A percentile compares a stretch with the other conserved stretches of the same genome.
Conservation (phyloP, 164 flowering plant species). For the Euptelea pleiosperma region DNA sequence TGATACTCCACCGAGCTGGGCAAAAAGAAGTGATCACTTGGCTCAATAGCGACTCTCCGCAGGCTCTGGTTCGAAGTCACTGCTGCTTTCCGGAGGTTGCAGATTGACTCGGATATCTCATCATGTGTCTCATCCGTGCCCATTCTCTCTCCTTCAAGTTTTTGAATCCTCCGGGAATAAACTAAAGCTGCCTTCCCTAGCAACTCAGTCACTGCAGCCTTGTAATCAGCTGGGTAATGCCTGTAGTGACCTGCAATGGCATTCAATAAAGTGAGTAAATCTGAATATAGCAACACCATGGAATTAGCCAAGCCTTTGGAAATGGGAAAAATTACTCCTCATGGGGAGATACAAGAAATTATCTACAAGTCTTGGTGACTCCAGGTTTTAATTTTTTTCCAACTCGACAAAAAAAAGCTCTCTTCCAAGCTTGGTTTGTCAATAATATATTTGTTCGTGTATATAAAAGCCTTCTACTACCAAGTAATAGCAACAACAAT, state of each 20-base stretch:
- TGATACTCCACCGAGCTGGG: constrained; percentile 63
- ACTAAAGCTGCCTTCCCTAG: constrained; percentile 63
- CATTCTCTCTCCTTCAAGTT: constrained; percentile 44
- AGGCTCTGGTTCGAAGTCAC: constrained; percentile 45
- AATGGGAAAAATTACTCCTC: too few species aligned
- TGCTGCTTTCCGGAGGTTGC: constrained; percentile 45
- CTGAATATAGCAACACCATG: neutral
- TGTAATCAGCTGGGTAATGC: constrained; percentile 66
- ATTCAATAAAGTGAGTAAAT: constrained; percentile 7
- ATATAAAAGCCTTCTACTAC: too few species aligned
- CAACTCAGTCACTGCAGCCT: constrained; percentile 65
- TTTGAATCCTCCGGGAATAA: constrained; percentile 48
- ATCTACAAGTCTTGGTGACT: too few species aligned
- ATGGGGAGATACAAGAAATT: too few species aligned
- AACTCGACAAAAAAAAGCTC: too few species aligned
- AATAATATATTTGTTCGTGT: too few species aligned
- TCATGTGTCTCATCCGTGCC: constrained; percentile 34
- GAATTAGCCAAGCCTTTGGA: too few species aligned
- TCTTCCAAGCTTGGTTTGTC: too few species aligned
- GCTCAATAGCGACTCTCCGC: constrained; percentile 45
- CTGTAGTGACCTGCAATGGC: constrained; percentile 62
- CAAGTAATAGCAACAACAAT: too few species aligned
- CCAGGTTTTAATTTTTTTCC: too few species aligned
- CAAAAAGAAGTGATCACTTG: constrained; percentile 49
- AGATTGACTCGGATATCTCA: constrained; percentile 42